Evolutionary conservation across 441 rosid species (phyloP).

Genomic region (Euphorbia schlechtendalii): DNA sequence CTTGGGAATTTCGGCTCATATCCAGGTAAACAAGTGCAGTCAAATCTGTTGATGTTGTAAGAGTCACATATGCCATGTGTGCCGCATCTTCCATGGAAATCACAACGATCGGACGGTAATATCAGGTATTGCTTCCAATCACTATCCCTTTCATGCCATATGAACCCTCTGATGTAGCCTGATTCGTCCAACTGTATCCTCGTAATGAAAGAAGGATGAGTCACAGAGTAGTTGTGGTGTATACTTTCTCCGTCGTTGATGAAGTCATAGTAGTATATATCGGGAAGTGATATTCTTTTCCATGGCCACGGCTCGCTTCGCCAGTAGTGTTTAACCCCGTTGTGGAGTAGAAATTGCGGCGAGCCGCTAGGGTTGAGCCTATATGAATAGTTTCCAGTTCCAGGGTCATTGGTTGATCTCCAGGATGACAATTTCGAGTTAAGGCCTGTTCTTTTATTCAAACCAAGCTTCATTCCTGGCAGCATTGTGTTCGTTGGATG

Average conservation of each 20-base stretch:
- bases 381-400: not conserved
- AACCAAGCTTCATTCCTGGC: not conserved
- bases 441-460: not conserved
- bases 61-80: constrained; percentile 20
- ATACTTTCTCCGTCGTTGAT: constrained; percentile 14
- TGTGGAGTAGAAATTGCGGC: not conserved
- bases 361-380: not conserved
- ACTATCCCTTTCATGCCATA: constrained; percentile 14
- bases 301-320: constrained; percentile 17
- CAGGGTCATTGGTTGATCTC: constrained; percentile 12
- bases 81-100: constrained; percentile 27
- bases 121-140: constrained; percentile 19
- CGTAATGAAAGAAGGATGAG: constrained; percentile 11
- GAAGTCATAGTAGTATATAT: not conserved
- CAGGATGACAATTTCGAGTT: not conserved
- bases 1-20: constrained; percentile 14
- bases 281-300: not conserved
- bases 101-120: constrained; percentile 21
- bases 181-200: constrained; percentile 15
- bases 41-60: not conserved
- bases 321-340: not conserved
- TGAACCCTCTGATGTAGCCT: not conserved
- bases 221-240: not conserved
- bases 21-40: constrained; percentile 30
- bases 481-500: not conserved